These are phyloP conservation scores for Stagonosporopsis chrysanthemi DNA, from an alignment of 2,329 filamentous ascomycete species.

Conservation along the genomic window DNA sequence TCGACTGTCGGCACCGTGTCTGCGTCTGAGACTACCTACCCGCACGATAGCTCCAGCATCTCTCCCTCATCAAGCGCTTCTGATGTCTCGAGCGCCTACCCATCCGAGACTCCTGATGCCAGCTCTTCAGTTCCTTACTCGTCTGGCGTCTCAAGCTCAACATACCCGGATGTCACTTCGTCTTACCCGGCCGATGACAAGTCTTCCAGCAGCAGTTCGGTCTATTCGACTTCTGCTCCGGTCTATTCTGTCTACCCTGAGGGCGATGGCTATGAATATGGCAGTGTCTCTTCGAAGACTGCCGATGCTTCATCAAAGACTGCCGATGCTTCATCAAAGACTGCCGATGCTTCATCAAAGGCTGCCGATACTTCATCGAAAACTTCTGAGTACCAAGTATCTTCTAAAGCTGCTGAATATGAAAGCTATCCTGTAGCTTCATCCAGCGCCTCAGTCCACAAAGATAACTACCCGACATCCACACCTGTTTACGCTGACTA, in stretches of 20 bases:
- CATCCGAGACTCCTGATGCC: not conserved
- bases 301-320: slow-evolving; percentile 1
- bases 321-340: slow-evolving; percentile 2
- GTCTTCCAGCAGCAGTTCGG: slow-evolving; percentile 12
- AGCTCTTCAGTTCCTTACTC: slow-evolving; percentile 3
- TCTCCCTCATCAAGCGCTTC: slow-evolving; percentile 5
- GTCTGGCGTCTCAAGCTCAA: slow-evolving; percentile 4
- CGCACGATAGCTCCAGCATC: slow-evolving; percentile 2
- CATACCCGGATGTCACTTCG: slow-evolving; percentile 6
- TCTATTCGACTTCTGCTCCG: slow-evolving; percentile 16
- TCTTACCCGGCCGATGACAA: slow-evolving; percentile 1
- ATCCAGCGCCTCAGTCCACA: not conserved
- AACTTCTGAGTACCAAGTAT: not conserved
- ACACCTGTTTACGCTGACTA: slow-evolving; percentile 19
- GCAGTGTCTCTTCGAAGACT: slow-evolving; percentile 4
- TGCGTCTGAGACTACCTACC: slow-evolving; percentile 5
- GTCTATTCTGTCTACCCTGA: slow-evolving; percentile 16
- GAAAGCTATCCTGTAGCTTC: not conserved
- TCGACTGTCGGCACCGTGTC: slow-evolving; percentile 3
- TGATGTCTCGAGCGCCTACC: not conserved
- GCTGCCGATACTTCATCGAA: not conserved
- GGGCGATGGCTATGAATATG: slow-evolving; percentile 1
- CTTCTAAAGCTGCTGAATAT: slow-evolving; percentile 4
- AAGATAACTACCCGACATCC: slow-evolving; percentile 1
- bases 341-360: slow-evolving; percentile 1